Evolutionary conservation across 805 yeast species (phyloP).

Genomic region (Zygosaccharomyces pseudorouxii): DNA sequence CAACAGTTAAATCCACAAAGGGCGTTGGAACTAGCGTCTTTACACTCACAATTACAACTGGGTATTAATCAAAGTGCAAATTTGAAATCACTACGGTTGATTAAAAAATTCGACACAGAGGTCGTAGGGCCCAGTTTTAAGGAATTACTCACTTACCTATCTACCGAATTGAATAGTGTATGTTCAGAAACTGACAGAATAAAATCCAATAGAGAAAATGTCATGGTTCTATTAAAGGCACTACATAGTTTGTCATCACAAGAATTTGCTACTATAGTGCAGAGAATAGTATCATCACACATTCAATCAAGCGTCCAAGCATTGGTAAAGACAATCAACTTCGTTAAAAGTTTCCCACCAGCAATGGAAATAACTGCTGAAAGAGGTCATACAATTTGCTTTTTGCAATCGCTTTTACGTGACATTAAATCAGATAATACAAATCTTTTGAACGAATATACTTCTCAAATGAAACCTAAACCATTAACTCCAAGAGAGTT

Average conservation of each 20-base stretch:
- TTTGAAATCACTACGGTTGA: constrained; percentile 25
- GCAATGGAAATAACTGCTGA: constrained; percentile 22
- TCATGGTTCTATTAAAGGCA: constrained; percentile 15
- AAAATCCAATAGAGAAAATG: constrained; percentile 8
- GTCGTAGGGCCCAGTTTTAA: constrained; percentile 21
- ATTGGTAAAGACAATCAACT: constrained; percentile 28
- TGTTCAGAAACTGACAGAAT: constrained; percentile 12
- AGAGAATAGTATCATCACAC: constrained; percentile 23
- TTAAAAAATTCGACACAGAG: constrained; percentile 24
- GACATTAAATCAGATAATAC: constrained; percentile 14
- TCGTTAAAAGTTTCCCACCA: constrained; percentile 25
- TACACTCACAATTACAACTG: constrained; percentile 27
- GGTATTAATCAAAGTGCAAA: constrained; percentile 27
- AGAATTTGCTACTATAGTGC: constrained; percentile 22
- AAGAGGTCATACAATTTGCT: constrained; percentile 14
- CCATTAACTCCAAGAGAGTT: constrained; percentile 18
- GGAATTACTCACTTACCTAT: constrained; percentile 18
- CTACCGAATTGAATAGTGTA: constrained; percentile 16
- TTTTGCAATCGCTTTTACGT: constrained; percentile 20
- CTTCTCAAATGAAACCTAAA: constrained; percentile 16
- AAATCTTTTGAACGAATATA: constrained; percentile 20
- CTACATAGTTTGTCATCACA: constrained; percentile 21
- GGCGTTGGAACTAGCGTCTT: constrained; percentile 21
- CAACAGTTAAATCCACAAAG: constrained; percentile 11
- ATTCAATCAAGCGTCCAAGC: constrained; percentile 20